These are phyloP conservation scores for Lithohypha guttulata DNA, from an alignment of 2,329 filamentous ascomycete species.

Conservation along the genomic window DNA sequence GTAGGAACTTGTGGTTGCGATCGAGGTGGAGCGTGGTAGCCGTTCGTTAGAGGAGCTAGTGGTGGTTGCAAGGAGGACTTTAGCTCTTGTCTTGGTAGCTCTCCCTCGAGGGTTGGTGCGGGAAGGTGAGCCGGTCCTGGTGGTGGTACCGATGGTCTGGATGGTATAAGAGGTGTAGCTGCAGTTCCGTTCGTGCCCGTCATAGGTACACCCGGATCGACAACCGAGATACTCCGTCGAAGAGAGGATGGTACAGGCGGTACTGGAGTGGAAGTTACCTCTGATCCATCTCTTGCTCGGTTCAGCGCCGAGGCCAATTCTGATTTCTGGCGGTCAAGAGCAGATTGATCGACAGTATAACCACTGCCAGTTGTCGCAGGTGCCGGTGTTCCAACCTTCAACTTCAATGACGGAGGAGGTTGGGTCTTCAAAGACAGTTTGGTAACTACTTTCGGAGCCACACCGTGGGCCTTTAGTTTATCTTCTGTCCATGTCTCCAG, in stretches of 20 bases:
- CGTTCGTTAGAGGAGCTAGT: slow-evolving; percentile 13
- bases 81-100: slow-evolving; percentile 23
- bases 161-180: slow-evolving; percentile 5
- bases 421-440: slow-evolving; percentile 46
- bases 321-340: slow-evolving; percentile 43
- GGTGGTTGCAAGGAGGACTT: not conserved
- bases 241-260: slow-evolving; percentile 15
- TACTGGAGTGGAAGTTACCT: slow-evolving; percentile 14
- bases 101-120: slow-evolving; percentile 15
- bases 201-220: slow-evolving; percentile 15
- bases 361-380: slow-evolving; percentile 35
- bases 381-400: slow-evolving; percentile 60
- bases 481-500: slow-evolving; percentile 52
- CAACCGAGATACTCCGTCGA: slow-evolving; percentile 17
- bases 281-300: slow-evolving; percentile 14
- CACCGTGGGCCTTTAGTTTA: slow-evolving; percentile 57
- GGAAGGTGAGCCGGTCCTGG: slow-evolving; percentile 13
- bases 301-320: slow-evolving; percentile 33
- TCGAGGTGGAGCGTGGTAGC: slow-evolving; percentile 7
- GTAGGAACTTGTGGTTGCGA: slow-evolving; percentile 21
- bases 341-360: slow-evolving; percentile 42
- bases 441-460: slow-evolving; percentile 61
- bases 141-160: slow-evolving; percentile 11
- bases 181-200: slow-evolving; percentile 14
- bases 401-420: slow-evolving; percentile 46